Evolutionary conservation across 73 alveolate genomes (phyloP).

Genomic region (Tetrahymena thermophila): DNA sequence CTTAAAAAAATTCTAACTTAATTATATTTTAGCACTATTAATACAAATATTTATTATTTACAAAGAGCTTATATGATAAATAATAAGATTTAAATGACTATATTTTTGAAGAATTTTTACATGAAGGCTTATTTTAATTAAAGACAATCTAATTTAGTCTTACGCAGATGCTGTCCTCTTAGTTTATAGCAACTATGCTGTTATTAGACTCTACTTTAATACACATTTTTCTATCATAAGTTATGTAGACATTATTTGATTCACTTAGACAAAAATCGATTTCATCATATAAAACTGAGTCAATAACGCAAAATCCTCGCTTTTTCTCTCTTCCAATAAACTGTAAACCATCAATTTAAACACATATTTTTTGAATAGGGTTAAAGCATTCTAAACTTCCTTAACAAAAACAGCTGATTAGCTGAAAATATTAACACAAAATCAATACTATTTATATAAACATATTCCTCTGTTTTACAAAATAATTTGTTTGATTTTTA

Average conservation of each 20-base stretch:
- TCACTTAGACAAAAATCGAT: background rate
- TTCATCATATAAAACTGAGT: background rate
- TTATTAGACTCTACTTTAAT: background rate
- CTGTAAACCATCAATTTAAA: background rate
- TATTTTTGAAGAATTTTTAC: background rate
- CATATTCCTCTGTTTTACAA: no score
- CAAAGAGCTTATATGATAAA: background rate
- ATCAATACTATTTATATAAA: no score
- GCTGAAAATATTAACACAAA: no score
- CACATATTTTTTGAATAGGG: background rate
- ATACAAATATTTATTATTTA: no score
- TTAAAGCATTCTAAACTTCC: background rate
- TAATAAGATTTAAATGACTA: no score
- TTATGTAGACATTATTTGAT: no score
- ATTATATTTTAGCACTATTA: background rate
- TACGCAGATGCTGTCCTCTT: background rate
- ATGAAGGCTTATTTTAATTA: background rate
- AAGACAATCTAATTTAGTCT: background rate
- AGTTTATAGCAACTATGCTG: background rate
- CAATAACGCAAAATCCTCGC: background rate
- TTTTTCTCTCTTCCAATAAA: background rate
- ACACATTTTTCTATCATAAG: background rate
- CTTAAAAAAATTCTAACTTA: background rate
- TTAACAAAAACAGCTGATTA: background rate
- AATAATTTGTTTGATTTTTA: no score